Conservation (phyloP, 176 grass and related monocot species). For the Lolium rigidum region DNA sequence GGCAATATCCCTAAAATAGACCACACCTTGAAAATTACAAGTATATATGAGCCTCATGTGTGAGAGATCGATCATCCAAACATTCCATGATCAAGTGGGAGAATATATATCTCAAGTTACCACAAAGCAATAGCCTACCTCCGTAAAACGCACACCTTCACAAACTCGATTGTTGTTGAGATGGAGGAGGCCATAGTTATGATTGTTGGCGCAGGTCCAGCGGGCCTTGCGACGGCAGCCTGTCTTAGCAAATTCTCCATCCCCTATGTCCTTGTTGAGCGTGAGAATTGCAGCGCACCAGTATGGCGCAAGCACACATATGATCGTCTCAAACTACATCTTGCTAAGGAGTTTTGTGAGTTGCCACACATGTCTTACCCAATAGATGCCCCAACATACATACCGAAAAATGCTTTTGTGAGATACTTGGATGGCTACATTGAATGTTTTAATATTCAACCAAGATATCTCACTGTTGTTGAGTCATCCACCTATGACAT, state of each 20-base stretch:
- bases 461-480: neutral
- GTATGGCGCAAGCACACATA: neutral
- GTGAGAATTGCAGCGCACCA: neutral
- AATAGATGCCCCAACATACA: neutral
- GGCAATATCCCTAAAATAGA: too few species aligned
- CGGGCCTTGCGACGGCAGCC: neutral
- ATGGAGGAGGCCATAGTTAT: neutral
- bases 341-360: neutral
- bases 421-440: slow-evolving; percentile 4
- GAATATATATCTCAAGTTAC: neutral
- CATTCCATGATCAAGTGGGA: neutral
- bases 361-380: slow-evolving; percentile 3
- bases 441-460: neutral
- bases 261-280: neutral
- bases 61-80: neutral
- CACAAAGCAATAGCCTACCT: neutral
- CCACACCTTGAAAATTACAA: neutral
- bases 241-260: neutral
- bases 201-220: neutral
- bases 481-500: neutral
- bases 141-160: neutral
- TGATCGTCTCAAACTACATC: neutral
- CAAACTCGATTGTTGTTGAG: neutral
- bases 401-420: neutral
- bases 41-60: neutral